phyloP scores from a whole-genome alignment of 2,329 filamentous ascomycete species.

The Phaeophleospora eucalypticola region DNA sequence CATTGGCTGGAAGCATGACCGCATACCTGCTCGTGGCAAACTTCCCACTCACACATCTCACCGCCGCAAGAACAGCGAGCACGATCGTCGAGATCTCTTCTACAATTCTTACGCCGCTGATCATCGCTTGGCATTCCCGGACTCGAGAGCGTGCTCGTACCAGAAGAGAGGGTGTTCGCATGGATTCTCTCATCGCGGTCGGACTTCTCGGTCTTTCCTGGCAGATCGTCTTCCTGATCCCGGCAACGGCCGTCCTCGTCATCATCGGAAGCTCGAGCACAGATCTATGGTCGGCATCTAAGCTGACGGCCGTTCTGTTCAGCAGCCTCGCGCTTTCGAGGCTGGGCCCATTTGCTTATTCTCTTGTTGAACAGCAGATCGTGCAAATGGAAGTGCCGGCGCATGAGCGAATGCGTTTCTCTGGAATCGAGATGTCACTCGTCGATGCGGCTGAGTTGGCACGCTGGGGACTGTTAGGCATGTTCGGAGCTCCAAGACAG shows the following conservation, averaged over 20 bases:
- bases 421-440: constrained; percentile 6
- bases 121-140: constrained; percentile 1
- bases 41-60: constrained; percentile 6
- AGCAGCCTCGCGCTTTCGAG: constrained; percentile 5
- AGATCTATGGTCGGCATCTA: neutral
- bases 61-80: constrained; percentile 6
- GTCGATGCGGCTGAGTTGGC: constrained; percentile 6
- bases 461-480: constrained; percentile 3
- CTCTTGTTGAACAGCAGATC: constrained; percentile 9
- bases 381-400: constrained; percentile 6
- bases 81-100: constrained; percentile 7
- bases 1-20: constrained; percentile 7
- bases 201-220: constrained; percentile 8
- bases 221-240: constrained; percentile 6
- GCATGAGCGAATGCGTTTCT: constrained; percentile 4
- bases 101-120: constrained; percentile 5
- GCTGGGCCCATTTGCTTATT: constrained; percentile 8
- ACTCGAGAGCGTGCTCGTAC: neutral
- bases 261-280: neutral
- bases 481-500: constrained; percentile 1
- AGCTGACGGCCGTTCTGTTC: constrained; percentile 1
- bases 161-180: neutral
- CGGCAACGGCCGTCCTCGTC: constrained; percentile 3
- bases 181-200: constrained; percentile 1
- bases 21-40: constrained; percentile 5